Conservation (phyloP, 2,329 filamentous ascomycete species). For the Fusarium sarcochroum region DNA sequence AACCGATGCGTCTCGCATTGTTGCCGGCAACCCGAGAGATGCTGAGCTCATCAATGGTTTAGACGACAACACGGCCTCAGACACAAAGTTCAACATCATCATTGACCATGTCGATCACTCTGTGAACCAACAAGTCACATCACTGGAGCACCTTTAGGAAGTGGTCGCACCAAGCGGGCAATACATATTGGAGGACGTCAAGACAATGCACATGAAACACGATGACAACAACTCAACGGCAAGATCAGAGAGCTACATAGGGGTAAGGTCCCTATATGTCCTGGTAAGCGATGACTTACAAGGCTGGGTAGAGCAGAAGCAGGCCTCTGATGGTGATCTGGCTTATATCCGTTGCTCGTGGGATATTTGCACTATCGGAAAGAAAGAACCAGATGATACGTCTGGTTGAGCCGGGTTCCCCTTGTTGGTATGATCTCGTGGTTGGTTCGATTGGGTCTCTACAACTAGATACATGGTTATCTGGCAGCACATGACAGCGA, state of each 20-base stretch:
- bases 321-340: slow-evolving; percentile 24
- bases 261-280: slow-evolving; percentile 48
- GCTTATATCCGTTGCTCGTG: slow-evolving; percentile 50
- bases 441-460: not conserved
- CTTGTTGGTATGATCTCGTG: not conserved
- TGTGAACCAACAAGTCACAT: slow-evolving; percentile 56
- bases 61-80: slow-evolving; percentile 49
- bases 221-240: slow-evolving; percentile 45
- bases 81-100: slow-evolving; percentile 56
- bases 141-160: slow-evolving; percentile 54
- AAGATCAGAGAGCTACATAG: slow-evolving; percentile 29
- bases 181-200: slow-evolving; percentile 55
- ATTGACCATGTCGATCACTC: slow-evolving; percentile 58
- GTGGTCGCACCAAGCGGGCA: slow-evolving; percentile 54
- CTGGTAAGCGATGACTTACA: slow-evolving; percentile 48
- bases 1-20: slow-evolving; percentile 54
- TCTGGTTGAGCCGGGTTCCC: not conserved
- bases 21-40: slow-evolving; percentile 58
- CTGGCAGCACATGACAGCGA: slow-evolving; percentile 8
- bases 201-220: slow-evolving; percentile 49
- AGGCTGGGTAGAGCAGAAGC: slow-evolving; percentile 28
- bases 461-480: not conserved
- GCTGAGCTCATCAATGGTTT: slow-evolving; percentile 54
- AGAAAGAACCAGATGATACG: not conserved
- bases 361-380: slow-evolving; percentile 40